Percentiles rank a stretch among this genome's conserved stretches.
Conservation (phyloP, 257 asterid species). For the Solanum rostratum region DNA sequence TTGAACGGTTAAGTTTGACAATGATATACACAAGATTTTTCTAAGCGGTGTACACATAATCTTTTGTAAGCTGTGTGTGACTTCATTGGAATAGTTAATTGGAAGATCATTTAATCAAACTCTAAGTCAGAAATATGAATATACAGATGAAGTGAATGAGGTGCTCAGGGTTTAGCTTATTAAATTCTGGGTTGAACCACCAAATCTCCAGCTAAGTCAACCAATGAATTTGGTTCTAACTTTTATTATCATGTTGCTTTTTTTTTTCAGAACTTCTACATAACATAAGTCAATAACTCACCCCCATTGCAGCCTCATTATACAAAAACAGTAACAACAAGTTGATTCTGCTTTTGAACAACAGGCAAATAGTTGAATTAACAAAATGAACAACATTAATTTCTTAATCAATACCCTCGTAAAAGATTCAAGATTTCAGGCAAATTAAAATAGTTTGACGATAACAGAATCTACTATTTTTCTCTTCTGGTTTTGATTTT, state of each 20-base stretch:
- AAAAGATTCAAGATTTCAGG: background rate
- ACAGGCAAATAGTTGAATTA: background rate
- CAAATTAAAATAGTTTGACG: background rate
- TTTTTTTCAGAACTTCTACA: background rate
- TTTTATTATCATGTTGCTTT: background rate
- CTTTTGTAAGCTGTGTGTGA: background rate
- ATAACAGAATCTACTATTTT: background rate
- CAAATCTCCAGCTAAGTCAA: too few relatives aligned
- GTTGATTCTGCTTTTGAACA: background rate
- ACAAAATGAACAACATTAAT: too few relatives aligned
- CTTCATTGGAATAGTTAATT: too few relatives aligned
- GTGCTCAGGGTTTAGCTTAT: background rate
- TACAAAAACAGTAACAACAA: background rate
- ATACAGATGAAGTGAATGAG: too few relatives aligned
- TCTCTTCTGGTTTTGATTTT: background rate
- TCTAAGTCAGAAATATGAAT: too few relatives aligned
- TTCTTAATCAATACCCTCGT: background rate
- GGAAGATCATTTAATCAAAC: too few relatives aligned
- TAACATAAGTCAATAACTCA: too few relatives aligned
- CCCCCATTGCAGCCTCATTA: background rate
- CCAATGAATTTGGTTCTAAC: background rate
- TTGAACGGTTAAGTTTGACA: background rate
- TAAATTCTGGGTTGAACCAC: too few relatives aligned
- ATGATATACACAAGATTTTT: background rate
- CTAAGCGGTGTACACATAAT: background rate